These are phyloP conservation scores for Ceratobasidium sp. DNA, from an alignment of 1,284 basidiomycete species.

Conservation along the genomic window DNA sequence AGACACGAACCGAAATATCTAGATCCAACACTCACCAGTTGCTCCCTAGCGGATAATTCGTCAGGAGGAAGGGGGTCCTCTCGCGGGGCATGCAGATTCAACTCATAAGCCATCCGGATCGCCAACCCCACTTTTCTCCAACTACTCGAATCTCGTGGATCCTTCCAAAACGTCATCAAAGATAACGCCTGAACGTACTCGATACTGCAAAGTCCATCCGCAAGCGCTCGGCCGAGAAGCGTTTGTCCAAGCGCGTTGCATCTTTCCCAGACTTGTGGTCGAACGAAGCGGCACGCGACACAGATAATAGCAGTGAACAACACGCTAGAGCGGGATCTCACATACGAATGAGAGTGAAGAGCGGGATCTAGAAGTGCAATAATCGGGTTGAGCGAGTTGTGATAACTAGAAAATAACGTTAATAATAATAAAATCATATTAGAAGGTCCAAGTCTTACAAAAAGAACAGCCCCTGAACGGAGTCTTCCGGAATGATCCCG, in stretches of 20 bases:
- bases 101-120: constrained; percentile 57
- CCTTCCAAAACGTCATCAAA: constrained; percentile 60
- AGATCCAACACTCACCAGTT: constrained; percentile 48
- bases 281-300: constrained; percentile 58
- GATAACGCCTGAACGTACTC: constrained; percentile 59
- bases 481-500: constrained; percentile 53
- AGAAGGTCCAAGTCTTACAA: constrained; percentile 51
- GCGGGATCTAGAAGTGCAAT: constrained; percentile 56
- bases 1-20: not conserved
- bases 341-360: constrained; percentile 57
- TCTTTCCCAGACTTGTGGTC: constrained; percentile 55
- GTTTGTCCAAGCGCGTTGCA: constrained; percentile 56
- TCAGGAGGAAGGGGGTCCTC: constrained; percentile 53
- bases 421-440: not conserved
- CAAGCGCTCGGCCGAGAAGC: constrained; percentile 58
- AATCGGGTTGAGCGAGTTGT: constrained; percentile 51
- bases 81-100: constrained; percentile 54
- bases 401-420: constrained; percentile 9
- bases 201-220: constrained; percentile 56
- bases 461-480: constrained; percentile 54
- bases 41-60: constrained; percentile 52
- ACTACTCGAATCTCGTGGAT: constrained; percentile 56
- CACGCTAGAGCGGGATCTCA: constrained; percentile 55
- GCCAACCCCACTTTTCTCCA: constrained; percentile 55
- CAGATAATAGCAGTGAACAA: constrained; percentile 61